Evolutionary conservation across 2,329 filamentous ascomycete species (phyloP), one percentile per base, ranked within the genome.

Genomic region (Teratosphaeriaceae sp.): DNA sequence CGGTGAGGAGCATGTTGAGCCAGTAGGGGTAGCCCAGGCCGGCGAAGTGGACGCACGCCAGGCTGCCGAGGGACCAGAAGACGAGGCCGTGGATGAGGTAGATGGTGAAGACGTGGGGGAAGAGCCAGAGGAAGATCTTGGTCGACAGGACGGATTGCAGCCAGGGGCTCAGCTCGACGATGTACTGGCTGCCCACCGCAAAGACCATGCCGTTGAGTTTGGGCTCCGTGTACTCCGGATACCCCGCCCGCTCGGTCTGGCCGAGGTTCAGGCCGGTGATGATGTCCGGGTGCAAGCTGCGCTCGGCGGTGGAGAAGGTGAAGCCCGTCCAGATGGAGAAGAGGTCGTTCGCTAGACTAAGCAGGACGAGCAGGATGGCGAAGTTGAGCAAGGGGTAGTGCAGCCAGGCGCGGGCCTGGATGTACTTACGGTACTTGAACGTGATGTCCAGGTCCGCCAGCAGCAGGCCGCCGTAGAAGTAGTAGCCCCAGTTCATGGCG

Each of bases 101-200:
- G 46, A 73, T 71, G 35, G 68, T 72, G 52, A 72, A 72, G 48
- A 71, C 67, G 53, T 73, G 70, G 6, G 69, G 70, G 56, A 72
- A 73, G 9, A 72, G 51, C 27, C 61, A 54, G 9, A 69, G 60
- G 30, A 72, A 59, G 15, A 63, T 44, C n/a, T 59, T 63, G 4
- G 60, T 56, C 2, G 64, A 66, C 2, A 73, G 58, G 13, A 68
- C 44, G 50, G 63, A 65, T 51, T 73, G 70, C 2, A 68, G 50
- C 27, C 55, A 49, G 4, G 63, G 58, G 20, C 49, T 58, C 15
- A 65, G 55, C 36, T 65, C 63, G 33, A 64, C 58, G 20, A 64
- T 42, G 22, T 50, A 50, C 40, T 66, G 64, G 15, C 62, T 50
- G 5, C 46, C 49, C 4, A 63, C 49, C 2, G 61, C 52, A 26